Percentiles rank a stretch among this genome's conserved stretches.
These are phyloP conservation scores for Thalassiosira sp. DNA, from an alignment of 352 stramenopile species.

Conservation along the genomic window DNA sequence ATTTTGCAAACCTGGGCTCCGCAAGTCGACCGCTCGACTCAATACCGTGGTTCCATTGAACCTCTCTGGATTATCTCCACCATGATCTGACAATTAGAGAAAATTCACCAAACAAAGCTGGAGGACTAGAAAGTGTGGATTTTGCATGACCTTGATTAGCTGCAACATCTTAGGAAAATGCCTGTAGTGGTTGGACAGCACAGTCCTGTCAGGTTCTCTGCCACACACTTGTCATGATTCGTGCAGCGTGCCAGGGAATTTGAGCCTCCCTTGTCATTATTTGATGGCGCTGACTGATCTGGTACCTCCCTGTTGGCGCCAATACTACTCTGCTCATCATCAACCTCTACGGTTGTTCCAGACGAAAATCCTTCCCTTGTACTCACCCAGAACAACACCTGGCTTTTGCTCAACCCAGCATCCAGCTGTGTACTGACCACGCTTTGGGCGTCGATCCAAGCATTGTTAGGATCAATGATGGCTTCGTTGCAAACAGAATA, in stretches of 20 bases:
- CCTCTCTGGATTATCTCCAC: no score
- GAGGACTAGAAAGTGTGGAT: constrained; percentile 20
- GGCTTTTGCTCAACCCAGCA: constrained; percentile 73
- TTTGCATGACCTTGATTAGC: constrained; percentile 15
- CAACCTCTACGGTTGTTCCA: constrained; percentile 14
- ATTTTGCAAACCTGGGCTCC: no score
- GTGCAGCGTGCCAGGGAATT: constrained; percentile 46
- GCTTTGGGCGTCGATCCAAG: constrained; percentile 66
- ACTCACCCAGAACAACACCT: constrained; percentile 75
- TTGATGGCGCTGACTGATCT: neutral
- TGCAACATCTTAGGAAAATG: constrained; percentile 66
- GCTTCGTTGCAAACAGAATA: constrained; percentile 72
- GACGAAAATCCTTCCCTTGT: constrained; percentile 53
- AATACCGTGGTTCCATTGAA: no score
- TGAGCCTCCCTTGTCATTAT: neutral
- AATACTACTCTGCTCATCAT: constrained; percentile 5
- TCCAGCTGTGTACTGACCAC: constrained; percentile 70
- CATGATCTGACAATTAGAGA: no score
- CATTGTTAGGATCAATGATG: constrained; percentile 67
- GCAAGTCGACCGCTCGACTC: no score
- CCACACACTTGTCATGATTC: constrained; percentile 43
- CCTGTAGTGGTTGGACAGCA: constrained; percentile 67
- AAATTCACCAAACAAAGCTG: no score
- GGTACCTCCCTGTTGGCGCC: neutral
- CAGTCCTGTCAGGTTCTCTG: constrained; percentile 32